A percentile compares a stretch with the other conserved stretches of the same genome.
phyloP scores from a whole-genome alignment of 2,329 filamentous ascomycete genomes.

The Hyphodiscus sp. region DNA sequence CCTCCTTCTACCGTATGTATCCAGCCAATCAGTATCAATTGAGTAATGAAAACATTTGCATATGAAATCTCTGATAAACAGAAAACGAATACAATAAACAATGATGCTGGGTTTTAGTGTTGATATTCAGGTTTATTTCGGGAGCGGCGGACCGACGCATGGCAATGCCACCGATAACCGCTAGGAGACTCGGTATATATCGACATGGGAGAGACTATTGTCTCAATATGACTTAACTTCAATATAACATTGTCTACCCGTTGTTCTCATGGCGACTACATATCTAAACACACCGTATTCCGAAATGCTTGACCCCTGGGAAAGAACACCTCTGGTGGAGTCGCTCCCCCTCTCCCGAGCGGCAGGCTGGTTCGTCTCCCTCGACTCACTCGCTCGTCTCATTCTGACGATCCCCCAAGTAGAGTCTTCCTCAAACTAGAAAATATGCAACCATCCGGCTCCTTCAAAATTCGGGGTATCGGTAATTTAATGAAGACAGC shows the following conservation, averaged over 20 bases:
- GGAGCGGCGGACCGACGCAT: too few relatives aligned
- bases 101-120: too few relatives aligned
- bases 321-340: neutral
- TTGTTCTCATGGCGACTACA: neutral
- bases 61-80: too few relatives aligned
- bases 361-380: neutral
- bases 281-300: neutral
- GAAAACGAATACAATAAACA: too few relatives aligned
- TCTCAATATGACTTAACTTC: too few relatives aligned
- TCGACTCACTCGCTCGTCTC: neutral
- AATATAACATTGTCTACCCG: too few relatives aligned
- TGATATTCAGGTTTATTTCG: too few relatives aligned
- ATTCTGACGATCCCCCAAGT: conserved; percentile 10
- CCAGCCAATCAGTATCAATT: neutral
- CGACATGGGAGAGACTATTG: too few relatives aligned
- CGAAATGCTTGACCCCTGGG: neutral
- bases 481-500: conserved; percentile 61
- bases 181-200: too few relatives aligned
- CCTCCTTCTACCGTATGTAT: neutral
- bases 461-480: conserved; percentile 78
- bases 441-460: conserved; percentile 75
- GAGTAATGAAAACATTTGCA: neutral
- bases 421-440: conserved; percentile 82
- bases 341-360: neutral
- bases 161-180: too few relatives aligned